phyloP scores from a whole-genome alignment of 495 filamentous ascomycete species.

The Penicillium pulvis region DNA sequence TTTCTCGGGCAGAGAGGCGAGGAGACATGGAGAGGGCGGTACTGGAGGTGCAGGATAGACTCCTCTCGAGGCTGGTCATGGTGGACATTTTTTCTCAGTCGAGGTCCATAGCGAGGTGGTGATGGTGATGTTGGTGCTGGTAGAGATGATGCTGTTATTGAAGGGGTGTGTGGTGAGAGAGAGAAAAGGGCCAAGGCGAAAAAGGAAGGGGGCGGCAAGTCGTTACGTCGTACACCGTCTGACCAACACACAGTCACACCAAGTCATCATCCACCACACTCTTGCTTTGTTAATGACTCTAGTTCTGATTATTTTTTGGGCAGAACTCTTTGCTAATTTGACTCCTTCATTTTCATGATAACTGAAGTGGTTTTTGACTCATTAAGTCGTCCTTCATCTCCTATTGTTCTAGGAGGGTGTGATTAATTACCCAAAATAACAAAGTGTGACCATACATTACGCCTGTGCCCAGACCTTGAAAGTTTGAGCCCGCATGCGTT shows the following conservation, averaged over 20 bases:
- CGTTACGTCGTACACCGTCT: constrained; percentile 11
- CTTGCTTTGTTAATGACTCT: neutral
- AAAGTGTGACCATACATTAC: neutral
- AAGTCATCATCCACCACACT: neutral
- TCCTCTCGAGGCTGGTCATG: constrained; percentile 47
- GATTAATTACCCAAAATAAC: neutral
- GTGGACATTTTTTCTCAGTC: constrained; percentile 21
- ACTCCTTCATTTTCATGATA: neutral
- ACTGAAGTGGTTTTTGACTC: neutral
- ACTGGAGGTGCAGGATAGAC: constrained; percentile 43
- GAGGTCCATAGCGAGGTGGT: constrained; percentile 11
- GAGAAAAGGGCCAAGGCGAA: constrained; percentile 10
- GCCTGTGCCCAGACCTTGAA: neutral
- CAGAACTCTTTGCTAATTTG: neutral
- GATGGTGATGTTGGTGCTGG: neutral
- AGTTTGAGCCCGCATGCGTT: constrained; percentile 2
- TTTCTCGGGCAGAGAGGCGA: constrained; percentile 38
- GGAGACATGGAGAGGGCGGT: constrained; percentile 45
- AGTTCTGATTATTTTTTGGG: neutral
- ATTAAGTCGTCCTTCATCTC: neutral
- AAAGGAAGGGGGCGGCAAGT: constrained; percentile 16
- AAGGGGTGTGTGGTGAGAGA: neutral
- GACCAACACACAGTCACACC: neutral
- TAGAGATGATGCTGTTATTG: neutral
- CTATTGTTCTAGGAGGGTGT: neutral